These are phyloP conservation scores for Daedaleopsis nitida DNA, from an alignment of 768 basidiomycete genomes.

Conservation along the genomic window DNA sequence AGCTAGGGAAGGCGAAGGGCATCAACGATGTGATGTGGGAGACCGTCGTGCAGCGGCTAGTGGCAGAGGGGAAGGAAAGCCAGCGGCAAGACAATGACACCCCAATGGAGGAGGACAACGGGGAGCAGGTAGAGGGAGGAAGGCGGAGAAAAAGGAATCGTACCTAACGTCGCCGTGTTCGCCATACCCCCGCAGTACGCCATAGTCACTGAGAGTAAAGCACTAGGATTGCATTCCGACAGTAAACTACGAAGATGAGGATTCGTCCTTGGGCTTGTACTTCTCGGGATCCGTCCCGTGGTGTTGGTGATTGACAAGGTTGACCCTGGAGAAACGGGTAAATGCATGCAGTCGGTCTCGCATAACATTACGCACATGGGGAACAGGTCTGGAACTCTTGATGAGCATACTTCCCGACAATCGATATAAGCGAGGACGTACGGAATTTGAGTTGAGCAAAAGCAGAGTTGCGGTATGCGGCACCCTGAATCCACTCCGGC, in stretches of 20 bases:
- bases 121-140: slow-evolving; percentile 13
- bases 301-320: slow-evolving; percentile 87
- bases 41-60: slow-evolving; percentile 66
- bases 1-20: slow-evolving; percentile 83
- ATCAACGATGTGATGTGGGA: slow-evolving; percentile 96
- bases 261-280: slow-evolving; percentile 46
- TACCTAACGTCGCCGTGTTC: slow-evolving; percentile 1
- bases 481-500: slow-evolving; percentile 82
- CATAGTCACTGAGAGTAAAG: too few species aligned
- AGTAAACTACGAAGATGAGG: slow-evolving; percentile 19
- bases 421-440: slow-evolving; percentile 37
- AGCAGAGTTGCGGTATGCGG: slow-evolving; percentile 85
- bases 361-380: slow-evolving; percentile 61
- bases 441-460: slow-evolving; percentile 95
- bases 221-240: not conserved
- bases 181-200: too few species aligned
- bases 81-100: slow-evolving; percentile 14
- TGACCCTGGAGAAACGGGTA: slow-evolving; percentile 67
- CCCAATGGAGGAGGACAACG: slow-evolving; percentile 21
- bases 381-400: slow-evolving; percentile 53
- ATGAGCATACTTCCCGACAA: not conserved
- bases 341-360: slow-evolving; percentile 3
- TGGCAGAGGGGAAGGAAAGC: slow-evolving; percentile 42
- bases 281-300: slow-evolving; percentile 87
- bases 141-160: slow-evolving; percentile 24